A percentile compares a stretch with the other conserved stretches of the same genome.
phyloP scores from a whole-genome alignment of 2,329 filamentous ascomycete species.

The Aspergillus aculeatinus region DNA sequence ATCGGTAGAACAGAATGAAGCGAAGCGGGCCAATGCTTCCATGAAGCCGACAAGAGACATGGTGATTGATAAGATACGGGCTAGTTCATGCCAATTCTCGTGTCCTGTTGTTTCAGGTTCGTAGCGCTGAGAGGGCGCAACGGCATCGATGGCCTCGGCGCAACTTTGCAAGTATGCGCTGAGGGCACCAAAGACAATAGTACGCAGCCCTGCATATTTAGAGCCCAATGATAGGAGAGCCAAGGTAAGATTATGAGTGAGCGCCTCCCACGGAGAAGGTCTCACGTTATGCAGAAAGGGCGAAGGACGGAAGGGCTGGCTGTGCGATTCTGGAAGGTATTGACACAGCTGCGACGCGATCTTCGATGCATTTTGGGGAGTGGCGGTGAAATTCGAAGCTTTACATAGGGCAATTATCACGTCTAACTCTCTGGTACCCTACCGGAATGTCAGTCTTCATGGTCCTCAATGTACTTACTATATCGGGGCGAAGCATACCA shows the following conservation, averaged over 20 bases:
- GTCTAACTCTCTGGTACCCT: slow-evolving; percentile 89
- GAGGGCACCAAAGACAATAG: slow-evolving; percentile 65
- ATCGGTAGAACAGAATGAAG: slow-evolving; percentile 75
- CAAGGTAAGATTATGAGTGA: slow-evolving; percentile 74
- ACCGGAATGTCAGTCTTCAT: slow-evolving; percentile 22
- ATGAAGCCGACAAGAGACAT: slow-evolving; percentile 89
- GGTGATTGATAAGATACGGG: slow-evolving; percentile 71
- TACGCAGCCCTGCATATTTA: slow-evolving; percentile 67
- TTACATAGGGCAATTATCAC: slow-evolving; percentile 88
- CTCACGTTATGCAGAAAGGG: slow-evolving; percentile 80
- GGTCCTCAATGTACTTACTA: neutral
- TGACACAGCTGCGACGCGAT: slow-evolving; percentile 76
- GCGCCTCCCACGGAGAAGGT: slow-evolving; percentile 82
- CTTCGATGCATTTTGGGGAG: slow-evolving; percentile 69
- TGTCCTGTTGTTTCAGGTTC: slow-evolving; percentile 51
- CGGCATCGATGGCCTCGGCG: slow-evolving; percentile 57
- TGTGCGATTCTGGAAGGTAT: slow-evolving; percentile 82
- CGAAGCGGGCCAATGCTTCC: slow-evolving; percentile 73
- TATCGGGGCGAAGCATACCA: slow-evolving; percentile 30
- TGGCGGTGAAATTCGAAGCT: slow-evolving; percentile 73
- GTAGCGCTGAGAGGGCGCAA: slow-evolving; percentile 57
- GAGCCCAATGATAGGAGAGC: slow-evolving; percentile 79
- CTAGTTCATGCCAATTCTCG: slow-evolving; percentile 55
- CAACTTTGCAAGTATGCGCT: slow-evolving; percentile 73
- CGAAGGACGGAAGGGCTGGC: slow-evolving; percentile 74